Evolutionary conservation across 2,329 filamentous ascomycete genomes (phyloP), one percentile per base, ranked within the genome.

Genomic region (Teratosphaeriaceae sp.): DNA sequence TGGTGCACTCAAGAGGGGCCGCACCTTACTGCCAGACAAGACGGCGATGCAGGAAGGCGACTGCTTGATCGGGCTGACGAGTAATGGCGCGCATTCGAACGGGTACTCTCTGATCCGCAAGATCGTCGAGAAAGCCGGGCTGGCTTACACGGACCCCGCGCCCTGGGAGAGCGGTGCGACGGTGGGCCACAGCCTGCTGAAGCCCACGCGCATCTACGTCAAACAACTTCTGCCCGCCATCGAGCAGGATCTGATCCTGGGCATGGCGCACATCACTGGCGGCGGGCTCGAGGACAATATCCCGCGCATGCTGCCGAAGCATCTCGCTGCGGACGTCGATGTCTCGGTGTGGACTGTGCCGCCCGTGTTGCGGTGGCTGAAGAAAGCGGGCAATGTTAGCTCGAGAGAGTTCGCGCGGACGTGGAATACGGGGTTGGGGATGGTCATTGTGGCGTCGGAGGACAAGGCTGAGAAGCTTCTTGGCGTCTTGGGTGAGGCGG

Each of bases 91-190:
- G 1, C 92, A 98, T 72, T 96, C 89, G 24, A 98, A 98, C 66
- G 92, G 92, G 38, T 98, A 94, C 73, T 96, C 89, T 0, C 82
- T 98, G n/a, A 84, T 97, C 24, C 84, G 92, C 48, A 86, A 87
- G 61, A 89, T 97, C 57, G 75, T 97, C 50, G 80, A 87, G 55
- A 79, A 84, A 54, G 78, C 82, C 26, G 80, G 81, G 3, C 71
- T 97, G 3, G 69, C 69, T 33, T 96, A 89, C 69, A 72, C 76
- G 11, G 80, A 84, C 53, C 62, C 74, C 1, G 83, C 85, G 1
- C 92, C 92, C 1, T 98, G 92, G 88, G 74, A 83, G 48, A 57
- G 62, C 9, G 68, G 68, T 40, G 71, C 69, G 21, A 78, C 72
- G 1, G 71, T 94, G 19, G 92, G 92, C 48, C 75, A 80, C 40